These are phyloP conservation scores for Pseudocercospora fuligena DNA, from an alignment of 2,329 filamentous ascomycete species.

Conservation along the genomic window DNA sequence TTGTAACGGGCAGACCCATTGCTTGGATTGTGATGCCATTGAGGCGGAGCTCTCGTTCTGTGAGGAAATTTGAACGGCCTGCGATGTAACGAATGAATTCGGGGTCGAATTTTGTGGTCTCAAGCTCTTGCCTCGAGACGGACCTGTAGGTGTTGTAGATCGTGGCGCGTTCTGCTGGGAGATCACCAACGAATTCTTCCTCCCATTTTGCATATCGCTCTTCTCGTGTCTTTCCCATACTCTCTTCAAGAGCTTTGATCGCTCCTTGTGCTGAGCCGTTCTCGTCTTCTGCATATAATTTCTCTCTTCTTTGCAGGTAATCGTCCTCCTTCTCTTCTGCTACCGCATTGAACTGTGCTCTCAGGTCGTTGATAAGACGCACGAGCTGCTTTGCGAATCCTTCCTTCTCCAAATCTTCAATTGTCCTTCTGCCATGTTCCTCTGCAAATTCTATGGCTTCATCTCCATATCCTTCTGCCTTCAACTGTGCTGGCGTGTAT, in stretches of 20 bases:
- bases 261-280: slow-evolving; percentile 1
- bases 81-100: slow-evolving; percentile 24
- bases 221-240: slow-evolving; percentile 17
- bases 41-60: slow-evolving; percentile 33
- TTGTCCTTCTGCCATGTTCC: slow-evolving; percentile 27
- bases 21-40: slow-evolving; percentile 38
- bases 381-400: slow-evolving; percentile 33
- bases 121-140: slow-evolving; percentile 25
- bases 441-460: slow-evolving; percentile 36
- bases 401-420: slow-evolving; percentile 33
- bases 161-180: slow-evolving; percentile 15
- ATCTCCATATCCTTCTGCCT: slow-evolving; percentile 28
- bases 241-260: slow-evolving; percentile 14
- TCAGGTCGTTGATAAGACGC: slow-evolving; percentile 28
- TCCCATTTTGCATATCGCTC: slow-evolving; percentile 17
- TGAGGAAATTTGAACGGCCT: slow-evolving; percentile 22
- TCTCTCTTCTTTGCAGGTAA: slow-evolving; percentile 16
- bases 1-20: slow-evolving; percentile 38
- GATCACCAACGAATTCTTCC: slow-evolving; percentile 20
- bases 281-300: slow-evolving; percentile 5
- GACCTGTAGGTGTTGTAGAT: slow-evolving; percentile 22
- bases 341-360: slow-evolving; percentile 24
- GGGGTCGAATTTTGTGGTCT: slow-evolving; percentile 24
- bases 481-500: slow-evolving; percentile 25
- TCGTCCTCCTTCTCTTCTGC: slow-evolving; percentile 23